phyloP scores from a whole-genome alignment of 352 stramenopile genomes.

The Phytophthora megakarya region DNA sequence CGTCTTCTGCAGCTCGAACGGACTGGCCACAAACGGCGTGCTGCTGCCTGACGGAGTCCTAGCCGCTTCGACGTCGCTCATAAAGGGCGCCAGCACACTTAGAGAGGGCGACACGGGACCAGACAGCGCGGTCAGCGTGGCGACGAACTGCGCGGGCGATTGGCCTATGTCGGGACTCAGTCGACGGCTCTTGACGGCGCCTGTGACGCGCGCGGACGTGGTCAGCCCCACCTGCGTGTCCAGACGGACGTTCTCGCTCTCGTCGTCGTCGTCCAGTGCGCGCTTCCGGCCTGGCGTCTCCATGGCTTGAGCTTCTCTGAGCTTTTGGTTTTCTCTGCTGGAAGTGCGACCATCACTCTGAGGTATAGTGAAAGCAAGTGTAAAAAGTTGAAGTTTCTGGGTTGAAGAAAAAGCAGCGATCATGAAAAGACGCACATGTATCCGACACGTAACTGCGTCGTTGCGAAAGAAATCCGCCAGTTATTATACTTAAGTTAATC shows the following conservation, averaged over 20 bases:
- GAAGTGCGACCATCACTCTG: slow-evolving; percentile 16
- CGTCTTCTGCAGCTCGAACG: slow-evolving; percentile 28
- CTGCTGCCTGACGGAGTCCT: slow-evolving; percentile 7
- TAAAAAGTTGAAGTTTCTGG: background rate
- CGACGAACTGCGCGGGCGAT: slow-evolving; percentile 18
- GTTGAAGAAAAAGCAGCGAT: slow-evolving; percentile 4
- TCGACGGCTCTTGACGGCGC: slow-evolving; percentile 37
- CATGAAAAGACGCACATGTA: slow-evolving; percentile 1
- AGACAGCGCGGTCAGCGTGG: slow-evolving; percentile 11
- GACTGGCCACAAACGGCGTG: slow-evolving; percentile 10
- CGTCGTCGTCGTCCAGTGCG: slow-evolving; percentile 35
- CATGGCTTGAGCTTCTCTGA: slow-evolving; percentile 26
- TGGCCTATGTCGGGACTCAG: slow-evolving; percentile 17
- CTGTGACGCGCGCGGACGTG: slow-evolving; percentile 7
- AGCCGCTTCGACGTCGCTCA: slow-evolving; percentile 12
- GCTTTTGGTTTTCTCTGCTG: slow-evolving; percentile 10
- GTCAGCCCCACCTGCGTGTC: slow-evolving; percentile 24
- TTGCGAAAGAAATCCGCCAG: too few relatives aligned
- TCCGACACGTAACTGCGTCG: slow-evolving; percentile 6
- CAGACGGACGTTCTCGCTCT: slow-evolving; percentile 33
- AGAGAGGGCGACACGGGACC: slow-evolving; percentile 11
- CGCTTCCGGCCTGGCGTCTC: slow-evolving; percentile 44
- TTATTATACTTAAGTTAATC: too few relatives aligned
- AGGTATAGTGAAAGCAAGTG: background rate
- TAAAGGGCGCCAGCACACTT: slow-evolving; percentile 18